These are phyloP conservation scores for Calonectria montana DNA, from an alignment of 2,329 filamentous ascomycete species.

Conservation along the genomic window DNA sequence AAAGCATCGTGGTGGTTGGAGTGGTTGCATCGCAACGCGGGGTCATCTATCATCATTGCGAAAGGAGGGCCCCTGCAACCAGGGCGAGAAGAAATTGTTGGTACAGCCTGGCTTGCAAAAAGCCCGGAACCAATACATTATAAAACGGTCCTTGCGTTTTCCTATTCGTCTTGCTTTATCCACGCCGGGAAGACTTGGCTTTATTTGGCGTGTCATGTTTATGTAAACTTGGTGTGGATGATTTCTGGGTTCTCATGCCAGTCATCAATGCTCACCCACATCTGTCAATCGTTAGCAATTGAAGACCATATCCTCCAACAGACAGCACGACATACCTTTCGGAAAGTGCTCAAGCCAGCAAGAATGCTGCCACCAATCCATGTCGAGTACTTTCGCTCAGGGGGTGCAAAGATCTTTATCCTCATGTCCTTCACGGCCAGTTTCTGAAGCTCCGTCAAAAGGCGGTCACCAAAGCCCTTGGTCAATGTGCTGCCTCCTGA, in stretches of 20 bases:
- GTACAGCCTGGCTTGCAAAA: constrained; percentile 27
- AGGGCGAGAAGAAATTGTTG: constrained; percentile 15
- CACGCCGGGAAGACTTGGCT: constrained; percentile 26
- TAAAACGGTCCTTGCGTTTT: constrained; percentile 13
- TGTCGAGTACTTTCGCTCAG: constrained; percentile 97
- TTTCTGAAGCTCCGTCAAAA: constrained; percentile 91
- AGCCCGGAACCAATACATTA: constrained; percentile 10
- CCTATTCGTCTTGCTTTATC: constrained; percentile 23
- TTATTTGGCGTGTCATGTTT: constrained; percentile 40
- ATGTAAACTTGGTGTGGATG: constrained; percentile 98
- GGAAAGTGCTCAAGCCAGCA: constrained; percentile 95
- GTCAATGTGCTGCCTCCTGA: constrained; percentile 96
- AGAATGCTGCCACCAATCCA: constrained; percentile 99
- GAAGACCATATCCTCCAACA: neutral
- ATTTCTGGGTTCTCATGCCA: constrained; percentile 99
- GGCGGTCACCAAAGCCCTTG: constrained; percentile 93
- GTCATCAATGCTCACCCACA: constrained; percentile 99
- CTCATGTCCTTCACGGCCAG: constrained; percentile 98
- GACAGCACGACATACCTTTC: constrained; percentile 76
- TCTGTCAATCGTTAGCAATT: constrained; percentile 65
- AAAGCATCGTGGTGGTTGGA: neutral
- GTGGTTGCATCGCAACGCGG: constrained; percentile 13
- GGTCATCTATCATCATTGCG: constrained; percentile 28
- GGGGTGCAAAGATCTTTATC: constrained; percentile 98
- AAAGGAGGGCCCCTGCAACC: constrained; percentile 18